Evolutionary conservation across 768 basidiomycete species (phyloP).

Genomic region (Tricholoma matsutake): DNA sequence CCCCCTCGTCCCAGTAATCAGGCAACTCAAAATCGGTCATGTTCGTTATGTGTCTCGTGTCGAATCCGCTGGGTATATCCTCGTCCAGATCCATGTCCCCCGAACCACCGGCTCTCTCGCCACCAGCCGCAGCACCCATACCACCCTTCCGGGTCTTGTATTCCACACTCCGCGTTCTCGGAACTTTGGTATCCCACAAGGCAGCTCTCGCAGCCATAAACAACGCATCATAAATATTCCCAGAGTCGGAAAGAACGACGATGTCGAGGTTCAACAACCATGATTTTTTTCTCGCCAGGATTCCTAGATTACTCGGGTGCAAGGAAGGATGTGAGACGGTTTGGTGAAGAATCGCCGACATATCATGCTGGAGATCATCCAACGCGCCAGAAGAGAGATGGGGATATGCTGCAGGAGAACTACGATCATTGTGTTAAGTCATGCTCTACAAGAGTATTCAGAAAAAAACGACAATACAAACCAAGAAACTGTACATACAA

Average conservation of each 20-base stretch:
- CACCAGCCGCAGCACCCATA: conserved; percentile 9
- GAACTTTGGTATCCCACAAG: conserved; percentile 78
- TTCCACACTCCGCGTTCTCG: conserved; percentile 66
- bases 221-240: conserved; percentile 74
- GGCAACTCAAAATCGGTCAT: conserved; percentile 83
- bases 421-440: conserved; percentile 37
- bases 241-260: conserved; percentile 70
- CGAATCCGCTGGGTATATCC: conserved; percentile 49
- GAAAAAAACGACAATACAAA: conserved; percentile 35
- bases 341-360: conserved; percentile 58
- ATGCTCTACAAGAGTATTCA: not conserved
- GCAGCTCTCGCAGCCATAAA: conserved; percentile 80
- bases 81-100: conserved; percentile 60
- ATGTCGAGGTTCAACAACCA: conserved; percentile 79
- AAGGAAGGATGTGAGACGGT: conserved; percentile 66
- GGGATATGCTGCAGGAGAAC: conserved; percentile 81
- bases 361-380: conserved; percentile 76
- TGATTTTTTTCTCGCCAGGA: conserved; percentile 57
- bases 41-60: conserved; percentile 45
- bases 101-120: conserved; percentile 18
- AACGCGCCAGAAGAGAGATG: conserved; percentile 57
- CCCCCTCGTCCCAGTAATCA: conserved; percentile 88
- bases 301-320: conserved; percentile 61
- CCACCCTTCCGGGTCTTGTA: conserved; percentile 47
- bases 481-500: conserved; percentile 76